A percentile compares a stretch with the other conserved stretches of the same genome.
phyloP scores from a whole-genome alignment of 768 basidiomycete species.

The Suillus hirtellus region DNA sequence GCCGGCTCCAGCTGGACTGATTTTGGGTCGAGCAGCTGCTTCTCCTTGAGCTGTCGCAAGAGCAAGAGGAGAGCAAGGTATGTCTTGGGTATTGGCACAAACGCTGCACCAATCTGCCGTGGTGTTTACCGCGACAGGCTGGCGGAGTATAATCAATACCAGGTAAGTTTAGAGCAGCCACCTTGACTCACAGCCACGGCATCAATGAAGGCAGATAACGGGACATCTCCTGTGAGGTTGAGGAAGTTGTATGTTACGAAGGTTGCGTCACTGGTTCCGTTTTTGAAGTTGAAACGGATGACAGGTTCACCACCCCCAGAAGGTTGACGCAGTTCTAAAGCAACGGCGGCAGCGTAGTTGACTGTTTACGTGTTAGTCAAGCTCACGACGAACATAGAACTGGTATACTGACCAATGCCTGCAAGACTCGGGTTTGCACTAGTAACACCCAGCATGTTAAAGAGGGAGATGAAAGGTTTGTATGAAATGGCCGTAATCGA shows the following conservation, averaged over 20 bases:
- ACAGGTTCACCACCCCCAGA: constrained; percentile 46
- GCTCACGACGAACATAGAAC: background rate
- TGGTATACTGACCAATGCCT: constrained; percentile 49
- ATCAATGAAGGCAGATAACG: constrained; percentile 51
- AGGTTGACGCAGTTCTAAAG: constrained; percentile 59
- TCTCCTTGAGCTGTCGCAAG: constrained; percentile 28
- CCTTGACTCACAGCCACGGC: constrained; percentile 35
- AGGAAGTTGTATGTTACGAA: constrained; percentile 54
- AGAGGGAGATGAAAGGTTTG: constrained; percentile 76
- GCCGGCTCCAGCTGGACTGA: constrained; percentile 63
- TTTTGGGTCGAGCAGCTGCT: constrained; percentile 36
- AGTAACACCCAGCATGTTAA: constrained; percentile 71
- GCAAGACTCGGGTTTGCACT: constrained; percentile 52
- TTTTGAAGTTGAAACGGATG: constrained; percentile 69
- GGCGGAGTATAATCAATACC: constrained; percentile 8
- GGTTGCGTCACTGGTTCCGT: constrained; percentile 48
- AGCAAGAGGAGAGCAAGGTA: constrained; percentile 55
- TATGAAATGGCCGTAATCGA: constrained; percentile 64
- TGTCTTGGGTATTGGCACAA: constrained; percentile 56
- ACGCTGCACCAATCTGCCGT: constrained; percentile 58
- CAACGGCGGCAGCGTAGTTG: constrained; percentile 58
- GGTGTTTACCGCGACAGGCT: constrained; percentile 53
- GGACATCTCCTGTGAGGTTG: constrained; percentile 47
- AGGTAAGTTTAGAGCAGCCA: background rate
- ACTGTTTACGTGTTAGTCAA: constrained; percentile 37